A percentile compares a stretch with the other conserved stretches of the same genome.
Conservation (phyloP, 768 basidiomycete species). For the Rhodotorula babjevae region DNA sequence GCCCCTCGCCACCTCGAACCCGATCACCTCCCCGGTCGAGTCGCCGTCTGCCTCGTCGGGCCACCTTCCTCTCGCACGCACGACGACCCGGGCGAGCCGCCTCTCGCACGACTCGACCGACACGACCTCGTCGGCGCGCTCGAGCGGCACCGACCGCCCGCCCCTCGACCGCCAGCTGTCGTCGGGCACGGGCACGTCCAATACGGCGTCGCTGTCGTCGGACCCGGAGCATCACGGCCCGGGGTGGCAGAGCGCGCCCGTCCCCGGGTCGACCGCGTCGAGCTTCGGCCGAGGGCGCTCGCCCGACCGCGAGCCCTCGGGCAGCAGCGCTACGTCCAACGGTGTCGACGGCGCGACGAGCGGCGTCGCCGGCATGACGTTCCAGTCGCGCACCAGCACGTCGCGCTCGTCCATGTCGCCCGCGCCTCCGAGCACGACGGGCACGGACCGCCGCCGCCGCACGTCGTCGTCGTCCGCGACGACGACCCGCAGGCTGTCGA, state of each 20-base stretch:
- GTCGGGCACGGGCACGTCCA: neutral
- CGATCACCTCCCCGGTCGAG: neutral
- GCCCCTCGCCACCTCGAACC: slow-evolving; percentile 13
- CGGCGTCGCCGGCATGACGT: slow-evolving; percentile 7
- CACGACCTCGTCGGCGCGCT: slow-evolving; percentile 1
- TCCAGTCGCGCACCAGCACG: slow-evolving; percentile 3
- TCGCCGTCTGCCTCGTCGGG: neutral
- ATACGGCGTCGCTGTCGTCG: slow-evolving; percentile 8
- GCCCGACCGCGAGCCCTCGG: neutral
- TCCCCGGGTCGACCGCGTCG: slow-evolving; percentile 6
- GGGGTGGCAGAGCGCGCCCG: slow-evolving; percentile 19
- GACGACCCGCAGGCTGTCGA: neutral
- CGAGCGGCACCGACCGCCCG: neutral
- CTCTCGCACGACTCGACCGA: slow-evolving; percentile 22
- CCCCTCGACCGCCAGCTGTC: slow-evolving; percentile 2
- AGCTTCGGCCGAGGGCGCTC: slow-evolving; percentile 24
- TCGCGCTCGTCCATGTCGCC: neutral
- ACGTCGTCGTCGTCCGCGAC: neutral
- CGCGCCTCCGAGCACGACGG: neutral
- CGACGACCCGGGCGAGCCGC: slow-evolving; percentile 13
- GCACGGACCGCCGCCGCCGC: slow-evolving; percentile 11
- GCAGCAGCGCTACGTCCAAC: neutral
- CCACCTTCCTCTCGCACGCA: neutral
- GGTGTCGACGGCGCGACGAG: slow-evolving; percentile 1
- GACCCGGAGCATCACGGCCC: neutral